A percentile compares a stretch with the other conserved stretches of the same genome.
Conservation (phyloP, 768 basidiomycete genomes). For the Tricholomella constricta region DNA sequence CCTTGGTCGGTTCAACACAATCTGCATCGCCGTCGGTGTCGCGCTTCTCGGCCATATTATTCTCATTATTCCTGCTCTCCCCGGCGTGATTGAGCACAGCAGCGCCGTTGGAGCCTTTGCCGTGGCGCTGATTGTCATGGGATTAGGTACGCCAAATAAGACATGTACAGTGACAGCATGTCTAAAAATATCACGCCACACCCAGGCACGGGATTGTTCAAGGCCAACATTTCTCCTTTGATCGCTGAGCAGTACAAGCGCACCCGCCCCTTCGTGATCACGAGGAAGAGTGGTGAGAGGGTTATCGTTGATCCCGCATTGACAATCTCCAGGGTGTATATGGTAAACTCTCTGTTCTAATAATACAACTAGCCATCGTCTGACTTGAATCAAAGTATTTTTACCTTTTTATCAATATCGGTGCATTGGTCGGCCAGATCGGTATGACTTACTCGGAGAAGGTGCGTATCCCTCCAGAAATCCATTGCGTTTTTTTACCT, state of each 20-base stretch:
- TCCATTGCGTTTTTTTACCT: background rate
- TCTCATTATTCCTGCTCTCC: constrained; percentile 65
- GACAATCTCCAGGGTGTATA: constrained; percentile 73
- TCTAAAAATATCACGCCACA: constrained; percentile 60
- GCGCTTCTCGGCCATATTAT: constrained; percentile 67
- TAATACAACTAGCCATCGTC: background rate
- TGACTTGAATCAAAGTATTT: constrained; percentile 44
- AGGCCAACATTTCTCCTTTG: constrained; percentile 75
- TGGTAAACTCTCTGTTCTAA: constrained; percentile 45
- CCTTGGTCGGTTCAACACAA: constrained; percentile 75
- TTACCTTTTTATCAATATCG: constrained; percentile 75
- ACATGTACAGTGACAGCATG: constrained; percentile 49
- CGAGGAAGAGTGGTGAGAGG: constrained; percentile 57
- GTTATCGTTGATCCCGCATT: constrained; percentile 73
- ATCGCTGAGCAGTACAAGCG: constrained; percentile 75
- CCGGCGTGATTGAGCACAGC: constrained; percentile 43
- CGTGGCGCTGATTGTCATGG: constrained; percentile 64
- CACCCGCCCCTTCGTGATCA: constrained; percentile 52
- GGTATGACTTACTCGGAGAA: constrained; percentile 69
- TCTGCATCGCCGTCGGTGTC: constrained; percentile 59
- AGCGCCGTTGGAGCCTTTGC: constrained; percentile 18
- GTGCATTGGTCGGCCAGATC: constrained; percentile 69
- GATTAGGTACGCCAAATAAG: constrained; percentile 32
- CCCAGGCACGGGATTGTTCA: constrained; percentile 74
- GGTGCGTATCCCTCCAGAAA: constrained; percentile 29